Evolutionary conservation across 2,329 filamentous ascomycete genomes (phyloP), one percentile per base, ranked within the genome.

Genomic region (Orbilia oligospora): DNA sequence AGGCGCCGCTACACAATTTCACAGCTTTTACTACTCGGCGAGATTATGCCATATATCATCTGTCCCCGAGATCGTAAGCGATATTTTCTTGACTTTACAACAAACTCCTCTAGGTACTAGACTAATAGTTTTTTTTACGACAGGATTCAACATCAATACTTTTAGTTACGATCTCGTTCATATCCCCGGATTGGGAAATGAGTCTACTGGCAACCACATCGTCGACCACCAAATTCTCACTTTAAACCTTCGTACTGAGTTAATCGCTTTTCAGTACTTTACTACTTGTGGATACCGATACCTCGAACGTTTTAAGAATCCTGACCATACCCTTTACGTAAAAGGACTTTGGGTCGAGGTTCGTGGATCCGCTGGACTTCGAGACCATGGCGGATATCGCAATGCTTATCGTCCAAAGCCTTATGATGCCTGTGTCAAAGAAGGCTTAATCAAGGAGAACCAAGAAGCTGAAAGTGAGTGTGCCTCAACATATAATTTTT

Each of bases 261-360:
- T 78, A 10, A 49, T 78, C 41, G 75, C 68, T 16, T 78, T 78
- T 48, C 75, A 78, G 36, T 78, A 68, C 64, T 78, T 78, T 33
- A 78, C 68, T 20, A 56, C 68, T 5, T 78, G 53, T 22, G 68
- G 70, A 5, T 79, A 79, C 46, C 70, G 71, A 27, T 79, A 79
- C 41, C 69, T 79, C 14, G 70, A 79, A 38, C 76, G 76, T 41
- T 79, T 79, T 64, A 79, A 75, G 49, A 48, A 53, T 27, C 49
- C 70, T 24, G 63, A 79, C 24, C 76, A 79, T 30, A 71, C 49
- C 1, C 55, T 79, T 1, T 68, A 63, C 41, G 76, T 79, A 5
- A 79, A 79, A 33, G 76, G 64, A 2, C 49, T 79, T 30, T 79
- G 76, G 76, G 76, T 79, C n/a, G 76, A 79, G 49, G 71, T 79